Base-by-base conservation (phyloP, 495 filamentous ascomycete species). In the Diplogelasinospora grovesii region DNA sequence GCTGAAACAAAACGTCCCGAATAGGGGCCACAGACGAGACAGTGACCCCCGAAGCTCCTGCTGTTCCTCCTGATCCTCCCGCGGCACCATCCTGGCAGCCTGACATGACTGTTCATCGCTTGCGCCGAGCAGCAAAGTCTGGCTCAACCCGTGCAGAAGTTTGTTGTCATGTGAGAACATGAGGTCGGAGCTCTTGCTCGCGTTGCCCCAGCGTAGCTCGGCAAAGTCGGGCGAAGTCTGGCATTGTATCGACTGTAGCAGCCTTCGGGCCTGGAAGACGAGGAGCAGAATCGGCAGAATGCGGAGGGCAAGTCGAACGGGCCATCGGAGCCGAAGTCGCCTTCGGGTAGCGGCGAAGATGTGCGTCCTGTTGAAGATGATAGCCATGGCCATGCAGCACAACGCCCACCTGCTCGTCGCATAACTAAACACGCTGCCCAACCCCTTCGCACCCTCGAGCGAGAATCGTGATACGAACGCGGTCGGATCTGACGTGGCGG, bases 371-470 rank as follows among this genome's bases (percentile, higher is more conserved):
- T 98, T 96, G 22, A 96, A 69, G 46, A 98, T 61, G 41, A 98
- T 73, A 35, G 87, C 86, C 64, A 88, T 83, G 27, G 81, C 72
- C 40, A 98, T 77, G 57, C 88, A 95, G 36, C 77, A 74, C 35
- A 98, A 63, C 4, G 92, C 89, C 93, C 93, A 98, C 46, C 85
- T 86, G 59, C 89, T 93, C 0, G 89, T 95, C 27, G 90, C 67
- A 57, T 96, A 98, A 30, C 79, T 82, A 56, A 97, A 93, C 22
- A 98, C 75, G 24, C 87, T 87, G 7, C 86, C 84, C n/a, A 96
- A 62, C 11, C 82, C 69, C 41, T 60, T 61, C 6, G 67, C 61
- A 4, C 73, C 62, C 39, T 76, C 73, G 52, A 72, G 50, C 7
- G 72, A 69, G 46, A 76, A 69, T 27, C 63, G 60, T 15, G 70